Evolutionary conservation across 345 rosid genomes (phyloP).

Genomic region (Salix brachista): DNA sequence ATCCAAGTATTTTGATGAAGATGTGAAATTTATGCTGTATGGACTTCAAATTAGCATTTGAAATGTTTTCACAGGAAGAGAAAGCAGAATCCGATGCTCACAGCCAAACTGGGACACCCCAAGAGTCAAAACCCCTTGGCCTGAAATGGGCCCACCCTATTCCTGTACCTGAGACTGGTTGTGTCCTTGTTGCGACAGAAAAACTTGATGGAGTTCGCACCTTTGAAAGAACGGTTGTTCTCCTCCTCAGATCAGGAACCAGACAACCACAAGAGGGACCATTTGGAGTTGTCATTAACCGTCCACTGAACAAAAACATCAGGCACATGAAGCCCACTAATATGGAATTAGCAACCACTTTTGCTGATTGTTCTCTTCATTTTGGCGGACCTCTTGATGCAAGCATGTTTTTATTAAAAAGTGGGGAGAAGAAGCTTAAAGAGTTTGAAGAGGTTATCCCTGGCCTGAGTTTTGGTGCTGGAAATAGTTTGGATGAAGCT

Average conservation of each 20-base stretch:
- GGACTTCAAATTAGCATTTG: neutral
- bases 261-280: conserved; percentile 88
- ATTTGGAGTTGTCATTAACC: conserved; percentile 81
- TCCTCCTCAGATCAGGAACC: conserved; percentile 81
- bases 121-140: conserved; percentile 51
- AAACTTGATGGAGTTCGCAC: conserved; percentile 80
- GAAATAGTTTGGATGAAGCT: conserved; percentile 78
- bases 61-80: conserved; percentile 40
- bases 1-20: neutral
- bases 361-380: conserved; percentile 74
- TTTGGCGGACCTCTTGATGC: conserved; percentile 92
- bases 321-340: conserved; percentile 74
- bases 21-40: neutral
- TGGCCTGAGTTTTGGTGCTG: conserved; percentile 72
- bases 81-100: conserved; percentile 51
- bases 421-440: conserved; percentile 50
- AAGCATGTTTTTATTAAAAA: conserved; percentile 67
- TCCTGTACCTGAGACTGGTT: conserved; percentile 83
- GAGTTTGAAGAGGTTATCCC: conserved; percentile 81
- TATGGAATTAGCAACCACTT: conserved; percentile 68
- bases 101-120: conserved; percentile 34
- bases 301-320: conserved; percentile 73
- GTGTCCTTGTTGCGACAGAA: conserved; percentile 92
- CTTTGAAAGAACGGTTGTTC: conserved; percentile 85
- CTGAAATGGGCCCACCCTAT: conserved; percentile 94